Evolutionary conservation across 2,329 filamentous ascomycete species (phyloP).

Genomic region (Sarocladiaceae sp.): DNA sequence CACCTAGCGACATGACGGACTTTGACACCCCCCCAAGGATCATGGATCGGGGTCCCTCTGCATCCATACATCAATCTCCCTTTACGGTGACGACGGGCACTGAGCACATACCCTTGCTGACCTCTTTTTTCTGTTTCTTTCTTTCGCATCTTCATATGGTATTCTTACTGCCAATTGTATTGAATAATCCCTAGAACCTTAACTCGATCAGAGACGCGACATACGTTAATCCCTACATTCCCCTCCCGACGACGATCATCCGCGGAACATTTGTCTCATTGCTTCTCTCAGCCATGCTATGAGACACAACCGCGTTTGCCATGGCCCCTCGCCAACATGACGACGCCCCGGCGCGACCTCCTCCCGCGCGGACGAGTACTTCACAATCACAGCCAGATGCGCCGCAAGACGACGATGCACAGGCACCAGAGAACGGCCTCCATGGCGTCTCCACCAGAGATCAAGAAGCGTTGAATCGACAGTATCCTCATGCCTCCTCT

Average conservation of each 20-base stretch:
- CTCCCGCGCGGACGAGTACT: background rate
- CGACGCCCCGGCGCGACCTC: background rate
- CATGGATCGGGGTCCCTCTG: no score
- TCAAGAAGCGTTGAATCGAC: conserved; percentile 6
- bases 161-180: background rate
- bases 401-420: background rate
- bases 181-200: background rate
- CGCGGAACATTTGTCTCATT: background rate
- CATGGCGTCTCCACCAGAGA: background rate
- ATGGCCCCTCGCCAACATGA: conserved; percentile 8
- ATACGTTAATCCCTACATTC: background rate
- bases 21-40: no score
- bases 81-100: no score
- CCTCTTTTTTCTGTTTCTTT: background rate
- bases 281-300: conserved; percentile 6
- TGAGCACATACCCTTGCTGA: background rate
- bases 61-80: no score
- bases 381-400: background rate
- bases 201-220: background rate
- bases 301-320: conserved; percentile 1
- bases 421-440: background rate
- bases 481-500: conserved; percentile 4
- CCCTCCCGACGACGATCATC: background rate
- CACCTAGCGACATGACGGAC: background rate
- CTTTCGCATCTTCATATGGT: no score